Conservation (phyloP, 805 yeast species). For the Brettanomyces naardenensis region DNA sequence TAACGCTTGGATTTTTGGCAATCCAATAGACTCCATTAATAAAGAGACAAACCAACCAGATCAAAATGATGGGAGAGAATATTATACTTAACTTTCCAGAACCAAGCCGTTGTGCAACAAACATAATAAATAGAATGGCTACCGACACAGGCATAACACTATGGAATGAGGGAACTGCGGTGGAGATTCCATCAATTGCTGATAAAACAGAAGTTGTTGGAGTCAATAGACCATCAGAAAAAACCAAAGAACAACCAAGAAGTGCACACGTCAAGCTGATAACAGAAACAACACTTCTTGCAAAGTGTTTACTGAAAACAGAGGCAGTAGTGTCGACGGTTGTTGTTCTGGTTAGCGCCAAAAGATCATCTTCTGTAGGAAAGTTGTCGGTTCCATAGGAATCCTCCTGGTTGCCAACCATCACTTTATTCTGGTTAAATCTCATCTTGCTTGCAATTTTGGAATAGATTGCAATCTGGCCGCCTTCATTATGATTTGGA, state of each 20-base stretch:
- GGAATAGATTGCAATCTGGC: conserved; percentile 56
- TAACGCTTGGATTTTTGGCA: conserved; percentile 32
- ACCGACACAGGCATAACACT: conserved; percentile 42
- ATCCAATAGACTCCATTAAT: conserved; percentile 41
- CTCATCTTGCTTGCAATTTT: conserved; percentile 43
- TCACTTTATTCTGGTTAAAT: conserved; percentile 12
- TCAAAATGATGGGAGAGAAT: conserved; percentile 47
- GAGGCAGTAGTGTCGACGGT: conserved; percentile 20
- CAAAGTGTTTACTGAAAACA: background rate
- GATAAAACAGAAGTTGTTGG: conserved; percentile 57
- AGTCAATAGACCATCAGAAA: conserved; percentile 54
- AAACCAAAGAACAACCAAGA: conserved; percentile 47
- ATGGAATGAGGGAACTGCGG: conserved; percentile 38
- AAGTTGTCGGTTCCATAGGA: background rate
- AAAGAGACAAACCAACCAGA: conserved; percentile 42
- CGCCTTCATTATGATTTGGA: conserved; percentile 56
- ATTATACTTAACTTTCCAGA: conserved; percentile 37
- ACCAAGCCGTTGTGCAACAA: conserved; percentile 41
- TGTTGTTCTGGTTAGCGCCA: conserved; percentile 31
- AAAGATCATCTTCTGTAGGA: conserved; percentile 23
- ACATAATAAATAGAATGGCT: conserved; percentile 37
- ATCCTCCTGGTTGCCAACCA: background rate
- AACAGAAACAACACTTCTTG: background rate
- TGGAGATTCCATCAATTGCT: conserved; percentile 49
- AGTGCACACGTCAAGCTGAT: conserved; percentile 20